These are phyloP conservation scores for Elaeis oleifera DNA, from an alignment of 202 grass and related monocot genomes.

Conservation along the genomic window DNA sequence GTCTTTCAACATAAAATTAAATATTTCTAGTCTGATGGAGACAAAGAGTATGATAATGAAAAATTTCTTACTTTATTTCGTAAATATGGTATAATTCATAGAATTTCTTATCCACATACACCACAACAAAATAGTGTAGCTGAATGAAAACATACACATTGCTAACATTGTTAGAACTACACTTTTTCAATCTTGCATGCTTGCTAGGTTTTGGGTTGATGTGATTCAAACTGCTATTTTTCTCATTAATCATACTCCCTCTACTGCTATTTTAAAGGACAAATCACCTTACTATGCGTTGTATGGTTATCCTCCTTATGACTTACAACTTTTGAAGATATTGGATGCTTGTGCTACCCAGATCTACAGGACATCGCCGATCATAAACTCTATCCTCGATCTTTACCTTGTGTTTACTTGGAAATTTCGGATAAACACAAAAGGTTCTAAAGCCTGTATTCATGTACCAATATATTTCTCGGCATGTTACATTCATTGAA, in stretches of 20 bases:
- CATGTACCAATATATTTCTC: too few species aligned
- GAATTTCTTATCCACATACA: background rate
- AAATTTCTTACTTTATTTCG: background rate
- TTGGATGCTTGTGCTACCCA: background rate
- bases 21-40: background rate
- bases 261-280: background rate
- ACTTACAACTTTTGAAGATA: background rate
- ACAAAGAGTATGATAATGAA: background rate
- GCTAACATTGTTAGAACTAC: background rate
- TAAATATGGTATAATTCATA: background rate
- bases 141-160: background rate
- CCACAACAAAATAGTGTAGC: background rate
- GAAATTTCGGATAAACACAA: background rate
- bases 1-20: background rate
- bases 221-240: background rate
- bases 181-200: background rate
- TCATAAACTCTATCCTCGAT: background rate
- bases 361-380: background rate
- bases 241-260: background rate
- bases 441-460: too few species aligned
- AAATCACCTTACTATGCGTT: background rate
- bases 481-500: too few species aligned
- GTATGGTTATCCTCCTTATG: background rate
- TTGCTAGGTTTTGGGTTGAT: background rate
- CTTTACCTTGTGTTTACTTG: background rate